Evolutionary conservation across 257 asterid genomes (phyloP).

Genomic region (Cordia subcordata): DNA sequence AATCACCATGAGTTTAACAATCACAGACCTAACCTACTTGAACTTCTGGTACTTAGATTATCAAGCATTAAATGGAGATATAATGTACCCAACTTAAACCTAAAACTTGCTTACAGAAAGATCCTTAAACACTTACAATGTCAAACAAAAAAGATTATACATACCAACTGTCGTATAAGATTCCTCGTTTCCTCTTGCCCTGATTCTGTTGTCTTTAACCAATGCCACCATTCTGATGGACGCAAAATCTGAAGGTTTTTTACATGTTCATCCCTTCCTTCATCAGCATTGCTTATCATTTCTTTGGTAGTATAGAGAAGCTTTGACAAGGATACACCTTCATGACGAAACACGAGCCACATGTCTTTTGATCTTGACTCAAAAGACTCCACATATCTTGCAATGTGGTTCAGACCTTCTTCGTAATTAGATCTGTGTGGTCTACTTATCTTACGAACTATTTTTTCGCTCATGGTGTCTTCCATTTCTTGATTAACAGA

Average conservation of each 20-base stretch:
- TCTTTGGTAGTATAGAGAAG: conserved; percentile 88
- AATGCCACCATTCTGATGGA: conserved; percentile 98
- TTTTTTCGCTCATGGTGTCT: conserved; percentile 33
- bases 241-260: conserved; percentile 81
- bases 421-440: conserved; percentile 39
- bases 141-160: conserved; percentile 14
- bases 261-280: conserved; percentile 43
- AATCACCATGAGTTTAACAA: neutral
- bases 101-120: neutral
- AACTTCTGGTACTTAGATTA: neutral
- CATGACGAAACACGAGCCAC: conserved; percentile 96
- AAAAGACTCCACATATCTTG: conserved; percentile 90
- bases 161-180: conserved; percentile 87
- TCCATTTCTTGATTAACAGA: conserved; percentile 33
- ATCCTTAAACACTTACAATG: neutral
- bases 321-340: conserved; percentile 88
- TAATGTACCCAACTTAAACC: neutral
- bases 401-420: conserved; percentile 87
- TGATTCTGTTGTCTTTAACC: conserved; percentile 89
- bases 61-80: neutral
- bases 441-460: conserved; percentile 25
- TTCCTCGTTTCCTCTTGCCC: conserved; percentile 84
- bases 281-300: conserved; percentile 43
- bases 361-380: conserved; percentile 90
- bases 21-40: neutral